Evolutionary conservation across 148 eudicot genomes (phyloP), one percentile per base, ranked within the genome.

Genomic region (Arctostaphylos glauca): DNA sequence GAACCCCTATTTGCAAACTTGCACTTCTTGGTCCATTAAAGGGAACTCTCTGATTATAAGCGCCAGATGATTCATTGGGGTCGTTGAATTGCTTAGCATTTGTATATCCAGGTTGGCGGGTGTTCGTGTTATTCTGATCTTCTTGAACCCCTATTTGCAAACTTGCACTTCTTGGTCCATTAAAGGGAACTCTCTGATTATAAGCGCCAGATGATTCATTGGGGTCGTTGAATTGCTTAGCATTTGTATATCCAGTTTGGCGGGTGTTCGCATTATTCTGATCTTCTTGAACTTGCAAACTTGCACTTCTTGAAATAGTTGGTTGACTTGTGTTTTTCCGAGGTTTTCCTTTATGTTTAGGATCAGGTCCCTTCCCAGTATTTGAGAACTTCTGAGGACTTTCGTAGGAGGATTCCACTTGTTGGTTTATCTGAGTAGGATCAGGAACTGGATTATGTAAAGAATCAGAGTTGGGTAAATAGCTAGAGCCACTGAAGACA

Each of bases 281-380:
- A 87, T 87, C 84, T 79, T 86, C 90, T 81, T 86, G 81, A 85
- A 77, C 53, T 50, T 88, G 85, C 21, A 76, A 56, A 76, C 82
- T 83, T 54, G 84, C 80, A 83, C 88, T 82, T 89, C 86, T 88
- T 76, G 86, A 80, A 77, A 89, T 68, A 79, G 14, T 75, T 53
- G 90, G 87, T 59, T 88, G 95, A 84, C 54, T 88, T 52, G 70
- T 50, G 71, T 54, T 92, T 84, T 86, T 91, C 54, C 84, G 87
- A 79, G 81, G 70, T 82, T 84, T 90, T 15, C 88, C 86, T 86
- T 89, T 92, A 80, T 53, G 9, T 74, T 88, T 88, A 55, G 79
- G 47, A 50, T 92, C 94, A 0, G 77, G 74, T 46, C 83, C 85
- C 86, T 84, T 84, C 78, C 85, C 88, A 77, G 78, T 62, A 87